Conservation (phyloP, 768 basidiomycete genomes). For the Galerina sulciceps region DNA sequence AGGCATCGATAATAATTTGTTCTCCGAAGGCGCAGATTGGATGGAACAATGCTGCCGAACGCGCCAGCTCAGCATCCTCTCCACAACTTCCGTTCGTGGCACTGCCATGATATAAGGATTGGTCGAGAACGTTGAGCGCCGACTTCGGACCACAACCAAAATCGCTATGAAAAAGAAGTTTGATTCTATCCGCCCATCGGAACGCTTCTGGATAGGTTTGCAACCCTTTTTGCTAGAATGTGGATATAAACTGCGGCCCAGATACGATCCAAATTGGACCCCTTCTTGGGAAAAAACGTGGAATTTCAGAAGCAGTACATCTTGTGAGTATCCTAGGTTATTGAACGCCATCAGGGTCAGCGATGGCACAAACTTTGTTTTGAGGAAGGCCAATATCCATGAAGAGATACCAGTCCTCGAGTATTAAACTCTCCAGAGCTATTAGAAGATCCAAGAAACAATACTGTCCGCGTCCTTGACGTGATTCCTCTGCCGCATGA, state of each 20-base stretch:
- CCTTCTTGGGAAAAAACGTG: conserved; percentile 1
- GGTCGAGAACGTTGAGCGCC: no score
- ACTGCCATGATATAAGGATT: no score
- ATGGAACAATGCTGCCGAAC: no score
- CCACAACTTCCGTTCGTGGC: no score
- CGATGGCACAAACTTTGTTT: conserved; percentile 21
- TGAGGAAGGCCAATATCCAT: conserved; percentile 14
- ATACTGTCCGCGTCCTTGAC: conserved; percentile 25
- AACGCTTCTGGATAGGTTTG: conserved; percentile 4
- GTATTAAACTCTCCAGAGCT: conserved; percentile 14
- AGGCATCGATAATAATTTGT: no score
- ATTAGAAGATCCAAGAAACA: conserved; percentile 22
- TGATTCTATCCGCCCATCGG: not conserved
- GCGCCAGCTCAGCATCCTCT: no score
- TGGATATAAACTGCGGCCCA: conserved; percentile 7
- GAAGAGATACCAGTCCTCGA: conserved; percentile 17
- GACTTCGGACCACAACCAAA: no score
- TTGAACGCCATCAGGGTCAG: conserved; percentile 21
- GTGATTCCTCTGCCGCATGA: conserved; percentile 22
- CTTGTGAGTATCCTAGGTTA: no score
- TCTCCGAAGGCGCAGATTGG: no score
- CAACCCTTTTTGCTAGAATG: conserved; percentile 6
- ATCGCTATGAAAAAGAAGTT: no score
- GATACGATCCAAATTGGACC: conserved; percentile 14
- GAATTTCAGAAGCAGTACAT: no score